phyloP scores from a whole-genome alignment of 192 early-diverging fungal species.

The Podila epigama region DNA sequence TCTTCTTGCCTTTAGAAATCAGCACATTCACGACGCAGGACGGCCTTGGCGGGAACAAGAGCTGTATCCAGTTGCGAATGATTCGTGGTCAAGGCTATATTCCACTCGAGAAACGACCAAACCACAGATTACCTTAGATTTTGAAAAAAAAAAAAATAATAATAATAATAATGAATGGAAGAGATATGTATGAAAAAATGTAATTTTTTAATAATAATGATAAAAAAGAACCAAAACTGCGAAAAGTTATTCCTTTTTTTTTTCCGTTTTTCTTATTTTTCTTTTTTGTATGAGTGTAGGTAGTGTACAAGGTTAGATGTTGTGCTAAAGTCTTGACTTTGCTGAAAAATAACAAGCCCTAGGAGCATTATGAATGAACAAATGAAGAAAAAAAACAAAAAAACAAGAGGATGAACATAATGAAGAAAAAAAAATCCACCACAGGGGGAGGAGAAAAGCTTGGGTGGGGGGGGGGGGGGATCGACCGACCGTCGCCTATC shows the following conservation, averaged over 20 bases:
- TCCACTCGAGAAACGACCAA: slow-evolving; percentile 30
- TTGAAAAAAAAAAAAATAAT: not conserved
- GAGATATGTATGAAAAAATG: not conserved
- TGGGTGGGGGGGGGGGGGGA: not conserved
- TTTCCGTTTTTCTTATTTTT: not conserved
- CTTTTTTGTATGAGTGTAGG: slow-evolving; percentile 3
- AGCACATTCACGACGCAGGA: slow-evolving; percentile 45
- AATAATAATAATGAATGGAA: slow-evolving; percentile 1
- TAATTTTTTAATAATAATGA: not conserved
- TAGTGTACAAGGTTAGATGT: slow-evolving; percentile 28
- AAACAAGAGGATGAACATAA: slow-evolving; percentile 4
- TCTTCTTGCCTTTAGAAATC: slow-evolving; percentile 12
- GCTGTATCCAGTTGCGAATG: slow-evolving; percentile 47
- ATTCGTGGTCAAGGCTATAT: slow-evolving; percentile 33
- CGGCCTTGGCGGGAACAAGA: slow-evolving; percentile 47
- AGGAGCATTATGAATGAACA: too few relatives aligned
- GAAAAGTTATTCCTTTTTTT: not conserved
- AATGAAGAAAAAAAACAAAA: slow-evolving; percentile 2
- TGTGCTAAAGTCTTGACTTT: not conserved
- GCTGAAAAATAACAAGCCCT: too few relatives aligned
- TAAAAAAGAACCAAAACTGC: not conserved
- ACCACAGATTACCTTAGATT: not conserved
- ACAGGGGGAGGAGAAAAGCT: not conserved
- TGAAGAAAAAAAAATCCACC: not conserved
- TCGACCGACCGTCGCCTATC: not conserved